Evolutionary conservation across 2,329 filamentous ascomycete species (phyloP), one percentile per base, ranked within the genome.

Genomic region (Pseudocercospora vitis): DNA sequence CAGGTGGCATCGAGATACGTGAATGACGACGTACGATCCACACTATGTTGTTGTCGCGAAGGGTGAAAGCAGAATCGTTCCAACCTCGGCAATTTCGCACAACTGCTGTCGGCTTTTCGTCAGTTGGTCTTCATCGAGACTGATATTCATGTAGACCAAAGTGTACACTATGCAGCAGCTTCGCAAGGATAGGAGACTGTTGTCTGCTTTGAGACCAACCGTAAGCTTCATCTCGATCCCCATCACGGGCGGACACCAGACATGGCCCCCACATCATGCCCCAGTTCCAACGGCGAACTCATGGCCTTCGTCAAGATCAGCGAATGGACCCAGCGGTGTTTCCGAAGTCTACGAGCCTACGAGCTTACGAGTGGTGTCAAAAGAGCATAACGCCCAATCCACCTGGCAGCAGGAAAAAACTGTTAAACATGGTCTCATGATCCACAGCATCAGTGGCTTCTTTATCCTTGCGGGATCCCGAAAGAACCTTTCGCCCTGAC

Each of bases 241-340:
- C 26, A 7, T 29, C 26, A 29, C 6, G 11, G 11, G 26, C 26
- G 11, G 6, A 29, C 26, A 29, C 26, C 26, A 6, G 6, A 29
- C 26, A 47, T 47, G 44, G 16, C 24, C 14, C 44, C 44, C 24
- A 29, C 19, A 29, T 26, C 44, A 2, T 47, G 32, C 26, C 32
- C 32, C 44, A 32, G 32, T 26, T 47, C 44, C 24, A 47, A 32
- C 29, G 44, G 44, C 44, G 44, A 47, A 18, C 24, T 47, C 44
- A 24, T 47, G 24, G n/a, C 14, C 29, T 21, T 47, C 1, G 21
- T 47, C 7, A 47, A 32, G 14, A 47, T 47, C 26, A 11, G 14
- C 24, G 44, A 47, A 14, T 47, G 44, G 44, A 18, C 24, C 7
- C 32, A 32, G n/a, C 14, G 24, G 21, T 47, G n/a, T n/a, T n/a